Evolutionary conservation across 2,329 filamentous ascomycete species (phyloP).

Genomic region (Rhinocladiella similis): DNA sequence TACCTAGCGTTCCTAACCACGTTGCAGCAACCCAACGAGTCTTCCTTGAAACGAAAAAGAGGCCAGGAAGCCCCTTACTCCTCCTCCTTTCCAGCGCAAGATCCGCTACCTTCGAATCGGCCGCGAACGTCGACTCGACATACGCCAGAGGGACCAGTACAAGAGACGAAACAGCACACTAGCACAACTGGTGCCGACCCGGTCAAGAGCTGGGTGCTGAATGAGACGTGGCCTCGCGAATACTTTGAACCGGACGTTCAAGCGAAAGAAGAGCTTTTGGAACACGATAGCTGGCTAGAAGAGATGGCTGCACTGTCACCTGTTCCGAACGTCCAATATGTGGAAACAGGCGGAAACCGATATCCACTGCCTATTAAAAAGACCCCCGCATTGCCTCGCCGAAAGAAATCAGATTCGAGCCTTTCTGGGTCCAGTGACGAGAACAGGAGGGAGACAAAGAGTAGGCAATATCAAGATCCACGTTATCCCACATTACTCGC

Average conservation of each 20-base stretch:
- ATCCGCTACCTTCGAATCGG: not conserved
- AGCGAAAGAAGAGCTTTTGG: conserved; percentile 3
- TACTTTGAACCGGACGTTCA: conserved; percentile 10
- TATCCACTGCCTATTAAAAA: conserved; percentile 3
- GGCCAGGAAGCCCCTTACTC: not conserved
- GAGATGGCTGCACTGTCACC: conserved; percentile 4
- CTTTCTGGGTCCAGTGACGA: conserved; percentile 23
- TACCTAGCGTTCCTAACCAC: not conserved
- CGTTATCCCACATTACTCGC: conserved; percentile 19
- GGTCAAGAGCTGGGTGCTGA: conserved; percentile 1
- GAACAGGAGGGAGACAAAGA: conserved; percentile 25
- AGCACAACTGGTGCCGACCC: not conserved
- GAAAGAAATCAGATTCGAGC: conserved; percentile 23
- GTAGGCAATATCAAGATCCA: conserved; percentile 23
- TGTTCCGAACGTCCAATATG: conserved; percentile 6
- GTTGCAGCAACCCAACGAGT: not conserved
- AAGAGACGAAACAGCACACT: not conserved
- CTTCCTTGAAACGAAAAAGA: not conserved
- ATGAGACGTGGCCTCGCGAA: conserved; percentile 9
- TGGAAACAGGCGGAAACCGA: not conserved
- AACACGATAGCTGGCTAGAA: conserved; percentile 13
- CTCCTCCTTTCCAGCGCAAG: not conserved
- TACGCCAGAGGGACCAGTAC: not conserved
- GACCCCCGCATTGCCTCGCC: conserved; percentile 5
- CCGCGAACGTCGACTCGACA: not conserved